Percentiles rank a stretch among this genome's conserved stretches.
These are phyloP conservation scores for Friedmanniomyces simplex DNA, from an alignment of 495 filamentous ascomycete genomes.

Conservation along the genomic window DNA sequence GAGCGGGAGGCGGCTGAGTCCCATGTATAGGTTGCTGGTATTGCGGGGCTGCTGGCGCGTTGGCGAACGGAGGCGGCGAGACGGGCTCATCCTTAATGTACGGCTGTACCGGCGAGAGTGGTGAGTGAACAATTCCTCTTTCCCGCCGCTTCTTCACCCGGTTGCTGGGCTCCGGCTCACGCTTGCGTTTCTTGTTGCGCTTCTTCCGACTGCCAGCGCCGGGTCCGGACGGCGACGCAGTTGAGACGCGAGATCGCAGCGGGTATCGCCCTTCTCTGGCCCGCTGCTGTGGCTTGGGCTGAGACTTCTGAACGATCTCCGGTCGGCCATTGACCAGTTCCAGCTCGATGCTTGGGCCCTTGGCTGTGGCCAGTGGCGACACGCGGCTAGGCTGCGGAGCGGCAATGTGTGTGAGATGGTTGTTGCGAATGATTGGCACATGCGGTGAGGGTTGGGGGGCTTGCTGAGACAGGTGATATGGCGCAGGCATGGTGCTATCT, in stretches of 20 bases:
- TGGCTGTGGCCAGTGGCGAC: constrained; percentile 60
- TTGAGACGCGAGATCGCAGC: constrained; percentile 2
- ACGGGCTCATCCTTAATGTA: constrained; percentile 81
- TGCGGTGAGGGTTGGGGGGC: constrained; percentile 22
- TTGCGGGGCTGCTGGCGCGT: constrained; percentile 27
- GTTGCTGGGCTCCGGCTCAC: constrained; percentile 4
- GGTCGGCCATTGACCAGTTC: constrained; percentile 21
- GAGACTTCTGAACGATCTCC: constrained; percentile 12
- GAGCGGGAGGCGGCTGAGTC: constrained; percentile 27
- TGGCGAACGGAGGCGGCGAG: constrained; percentile 56
- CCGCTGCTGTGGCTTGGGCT: constrained; percentile 7
- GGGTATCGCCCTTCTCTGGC: neutral
- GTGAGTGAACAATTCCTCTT: constrained; percentile 1
- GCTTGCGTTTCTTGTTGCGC: constrained; percentile 23
- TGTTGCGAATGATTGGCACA: constrained; percentile 42
- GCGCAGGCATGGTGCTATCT: constrained; percentile 10
- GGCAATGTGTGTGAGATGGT: constrained; percentile 58
- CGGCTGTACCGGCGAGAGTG: constrained; percentile 26
- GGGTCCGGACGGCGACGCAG: constrained; percentile 11
- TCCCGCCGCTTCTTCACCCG: constrained; percentile 4
- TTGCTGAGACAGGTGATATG: neutral
- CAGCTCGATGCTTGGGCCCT: constrained; percentile 29
- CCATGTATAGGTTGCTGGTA: constrained; percentile 16
- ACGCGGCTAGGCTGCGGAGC: constrained; percentile 76
- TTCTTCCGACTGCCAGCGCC: constrained; percentile 7